Conservation (phyloP, 495 filamentous ascomycete genomes). For the Elaphomyces granulatus region DNA sequence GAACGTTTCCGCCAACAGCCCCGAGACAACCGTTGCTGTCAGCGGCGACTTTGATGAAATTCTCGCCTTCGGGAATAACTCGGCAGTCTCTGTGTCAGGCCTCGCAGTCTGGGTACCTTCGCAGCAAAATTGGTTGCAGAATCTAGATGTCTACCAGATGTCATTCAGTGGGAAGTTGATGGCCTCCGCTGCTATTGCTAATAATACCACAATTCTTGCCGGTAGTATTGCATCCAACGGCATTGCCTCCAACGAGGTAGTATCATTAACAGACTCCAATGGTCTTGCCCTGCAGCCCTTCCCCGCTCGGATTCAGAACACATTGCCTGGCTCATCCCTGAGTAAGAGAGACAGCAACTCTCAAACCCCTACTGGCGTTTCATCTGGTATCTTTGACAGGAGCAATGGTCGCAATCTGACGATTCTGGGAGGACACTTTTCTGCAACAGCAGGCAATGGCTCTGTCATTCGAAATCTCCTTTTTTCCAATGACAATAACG, state of each 20-base stretch:
- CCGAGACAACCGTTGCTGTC: slow-evolving; percentile 61
- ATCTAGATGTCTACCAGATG: slow-evolving; percentile 51
- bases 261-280: slow-evolving; percentile 39
- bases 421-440: slow-evolving; percentile 79
- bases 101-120: slow-evolving; percentile 96
- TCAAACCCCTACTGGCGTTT: slow-evolving; percentile 45
- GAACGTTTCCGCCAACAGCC: slow-evolving; percentile 56
- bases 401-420: slow-evolving; percentile 61
- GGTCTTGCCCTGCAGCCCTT: slow-evolving; percentile 38
- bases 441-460: slow-evolving; percentile 51
- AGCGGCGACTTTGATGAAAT: slow-evolving; percentile 70
- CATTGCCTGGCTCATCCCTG: slow-evolving; percentile 19
- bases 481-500: slow-evolving; percentile 50
- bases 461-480: slow-evolving; percentile 63
- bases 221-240: slow-evolving; percentile 63
- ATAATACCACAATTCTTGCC: slow-evolving; percentile 51
- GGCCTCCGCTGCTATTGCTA: slow-evolving; percentile 46
- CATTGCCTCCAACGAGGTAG: slow-evolving; percentile 52
- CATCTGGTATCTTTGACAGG: slow-evolving; percentile 63
- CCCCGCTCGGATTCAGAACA: slow-evolving; percentile 43
- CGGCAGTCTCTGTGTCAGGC: slow-evolving; percentile 46
- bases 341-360: slow-evolving; percentile 43
- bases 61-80: slow-evolving; percentile 45
- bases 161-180: slow-evolving; percentile 57
- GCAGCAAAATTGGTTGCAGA: slow-evolving; percentile 73